Evolutionary conservation across 2,329 filamentous ascomycete genomes (phyloP).

Genomic region (Diaporthe amygdali): DNA sequence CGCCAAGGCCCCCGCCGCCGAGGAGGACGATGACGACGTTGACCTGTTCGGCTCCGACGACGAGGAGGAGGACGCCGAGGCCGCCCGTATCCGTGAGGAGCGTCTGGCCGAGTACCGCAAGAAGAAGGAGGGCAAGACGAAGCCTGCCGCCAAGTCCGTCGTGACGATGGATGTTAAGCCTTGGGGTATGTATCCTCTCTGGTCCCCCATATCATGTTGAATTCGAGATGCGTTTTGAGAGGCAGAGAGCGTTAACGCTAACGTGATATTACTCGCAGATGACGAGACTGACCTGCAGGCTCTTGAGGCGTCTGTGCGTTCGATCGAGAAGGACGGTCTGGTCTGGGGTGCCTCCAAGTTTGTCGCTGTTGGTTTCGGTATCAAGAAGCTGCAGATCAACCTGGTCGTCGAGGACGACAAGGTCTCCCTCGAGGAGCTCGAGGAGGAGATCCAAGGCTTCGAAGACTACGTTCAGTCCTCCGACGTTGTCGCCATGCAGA

Average conservation of each 20-base stretch:
- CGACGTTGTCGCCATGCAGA: constrained; percentile 90
- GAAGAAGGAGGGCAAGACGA: constrained; percentile 95
- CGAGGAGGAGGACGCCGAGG: constrained; percentile 93
- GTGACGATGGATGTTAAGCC: constrained; percentile 98
- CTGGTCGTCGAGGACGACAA: constrained; percentile 97
- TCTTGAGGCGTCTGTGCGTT: constrained; percentile 80
- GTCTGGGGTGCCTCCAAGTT: constrained; percentile 94
- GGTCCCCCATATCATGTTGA: neutral
- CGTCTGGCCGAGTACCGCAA: constrained; percentile 91
- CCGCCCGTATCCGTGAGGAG: constrained; percentile 82
- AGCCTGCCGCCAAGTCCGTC: constrained; percentile 93
- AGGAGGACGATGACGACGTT: constrained; percentile 81
- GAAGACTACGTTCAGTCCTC: constrained; percentile 97
- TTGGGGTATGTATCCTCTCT: constrained; percentile 76
- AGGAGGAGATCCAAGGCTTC: constrained; percentile 80
- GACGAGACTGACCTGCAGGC: constrained; percentile 92
- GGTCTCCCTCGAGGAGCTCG: constrained; percentile 84
- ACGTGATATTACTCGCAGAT: constrained; percentile 53
- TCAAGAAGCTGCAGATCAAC: constrained; percentile 99
- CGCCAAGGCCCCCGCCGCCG: constrained; percentile 76
- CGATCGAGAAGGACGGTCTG: constrained; percentile 90
- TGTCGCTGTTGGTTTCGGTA: constrained; percentile 91
- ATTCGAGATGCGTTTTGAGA: neutral
- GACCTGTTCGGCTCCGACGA: constrained; percentile 94
- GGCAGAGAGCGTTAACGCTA: neutral